Evolutionary conservation across 2,329 filamentous ascomycete genomes (phyloP).

Genomic region (Colletotrichum navitas): DNA sequence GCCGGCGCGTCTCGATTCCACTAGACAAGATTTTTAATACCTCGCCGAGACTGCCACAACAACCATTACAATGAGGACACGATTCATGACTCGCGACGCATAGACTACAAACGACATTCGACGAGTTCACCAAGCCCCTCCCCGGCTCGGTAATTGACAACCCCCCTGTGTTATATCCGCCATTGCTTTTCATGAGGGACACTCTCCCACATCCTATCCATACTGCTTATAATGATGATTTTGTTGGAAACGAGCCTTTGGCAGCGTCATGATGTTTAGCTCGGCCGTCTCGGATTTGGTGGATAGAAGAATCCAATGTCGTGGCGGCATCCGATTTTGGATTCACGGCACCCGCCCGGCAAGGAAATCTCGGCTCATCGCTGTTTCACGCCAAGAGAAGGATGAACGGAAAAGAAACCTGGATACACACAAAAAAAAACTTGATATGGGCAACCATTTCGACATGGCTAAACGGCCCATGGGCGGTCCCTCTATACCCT

Average conservation of each 20-base stretch:
- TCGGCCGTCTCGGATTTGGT: conserved; percentile 49
- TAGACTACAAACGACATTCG: conserved; percentile 52
- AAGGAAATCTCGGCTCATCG: conserved; percentile 38
- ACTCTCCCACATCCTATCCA: conserved; percentile 44
- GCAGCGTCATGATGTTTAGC: conserved; percentile 42
- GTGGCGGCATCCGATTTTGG: conserved; percentile 36
- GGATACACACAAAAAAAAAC: conserved; percentile 58
- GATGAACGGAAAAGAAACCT: conserved; percentile 54
- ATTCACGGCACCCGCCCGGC: conserved; percentile 38
- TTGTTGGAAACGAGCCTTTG: conserved; percentile 43
- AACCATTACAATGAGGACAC: conserved; percentile 40
- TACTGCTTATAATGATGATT: conserved; percentile 55
- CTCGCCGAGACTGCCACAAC: conserved; percentile 38
- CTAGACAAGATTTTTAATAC: conserved; percentile 35
- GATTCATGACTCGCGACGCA: conserved; percentile 46
- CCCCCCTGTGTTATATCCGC: conserved; percentile 38
- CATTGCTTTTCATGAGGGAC: conserved; percentile 42
- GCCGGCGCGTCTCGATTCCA: conserved; percentile 43
- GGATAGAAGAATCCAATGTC: conserved; percentile 50
- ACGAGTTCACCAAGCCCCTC: conserved; percentile 37
- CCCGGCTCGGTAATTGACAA: conserved; percentile 38
- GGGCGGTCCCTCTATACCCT: conserved; percentile 48
- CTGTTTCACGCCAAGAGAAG: conserved; percentile 51
- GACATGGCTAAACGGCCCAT: conserved; percentile 51
- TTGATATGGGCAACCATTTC: conserved; percentile 57